A percentile compares a stretch with the other conserved stretches of the same genome.
These are phyloP conservation scores for Hyaloscypha bicolor DNA, from an alignment of 495 filamentous ascomycete genomes.

Conservation along the genomic window DNA sequence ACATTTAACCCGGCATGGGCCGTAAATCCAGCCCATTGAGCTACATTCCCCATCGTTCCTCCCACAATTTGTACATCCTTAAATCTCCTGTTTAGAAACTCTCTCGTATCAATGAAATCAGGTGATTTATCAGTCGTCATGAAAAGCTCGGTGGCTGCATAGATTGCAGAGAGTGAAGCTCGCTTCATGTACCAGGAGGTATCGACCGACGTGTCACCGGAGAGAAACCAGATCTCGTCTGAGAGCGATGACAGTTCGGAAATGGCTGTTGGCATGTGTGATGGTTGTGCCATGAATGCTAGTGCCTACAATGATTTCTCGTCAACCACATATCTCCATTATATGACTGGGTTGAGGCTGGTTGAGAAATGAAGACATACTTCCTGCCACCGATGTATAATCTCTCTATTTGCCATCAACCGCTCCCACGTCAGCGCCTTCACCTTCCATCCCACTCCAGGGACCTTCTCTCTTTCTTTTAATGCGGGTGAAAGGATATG, in stretches of 20 bases:
- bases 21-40: constrained; percentile 78
- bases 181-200: constrained; percentile 91
- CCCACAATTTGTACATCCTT: constrained; percentile 65
- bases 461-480: constrained; percentile 23
- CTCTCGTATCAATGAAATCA: constrained; percentile 70
- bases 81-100: constrained; percentile 77
- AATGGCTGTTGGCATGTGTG: constrained; percentile 74
- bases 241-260: constrained; percentile 76
- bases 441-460: constrained; percentile 50
- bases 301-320: constrained; percentile 62
- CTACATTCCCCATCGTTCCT: constrained; percentile 57
- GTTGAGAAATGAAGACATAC: constrained; percentile 46
- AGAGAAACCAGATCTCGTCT: constrained; percentile 85
- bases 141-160: constrained; percentile 84
- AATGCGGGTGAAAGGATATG: constrained; percentile 30
- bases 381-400: constrained; percentile 82
- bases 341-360: background rate
- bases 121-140: constrained; percentile 83
- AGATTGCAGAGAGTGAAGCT: constrained; percentile 73
- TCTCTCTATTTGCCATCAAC: constrained; percentile 67
- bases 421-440: constrained; percentile 69
- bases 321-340: constrained; percentile 1
- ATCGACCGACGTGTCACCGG: constrained; percentile 82
- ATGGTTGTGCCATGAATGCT: constrained; percentile 81
- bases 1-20: constrained; percentile 64